Evolutionary conservation across 768 basidiomycete genomes (phyloP).

Genomic region (Aureoboletus auriporus): DNA sequence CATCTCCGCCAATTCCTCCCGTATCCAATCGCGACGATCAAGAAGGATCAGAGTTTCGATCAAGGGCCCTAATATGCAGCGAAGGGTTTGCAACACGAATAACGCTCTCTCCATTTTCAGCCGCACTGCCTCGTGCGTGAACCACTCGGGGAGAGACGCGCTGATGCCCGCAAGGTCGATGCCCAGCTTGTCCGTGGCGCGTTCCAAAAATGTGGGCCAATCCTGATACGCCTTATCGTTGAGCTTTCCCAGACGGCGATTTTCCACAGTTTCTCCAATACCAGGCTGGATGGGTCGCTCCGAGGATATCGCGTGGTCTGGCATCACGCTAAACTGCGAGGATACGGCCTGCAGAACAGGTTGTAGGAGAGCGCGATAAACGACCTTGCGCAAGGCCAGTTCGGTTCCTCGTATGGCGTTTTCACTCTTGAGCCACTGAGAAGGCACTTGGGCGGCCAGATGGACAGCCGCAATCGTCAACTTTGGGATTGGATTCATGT

Average conservation of each 20-base stretch:
- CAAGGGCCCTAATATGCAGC: constrained; percentile 65
- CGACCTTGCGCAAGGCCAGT: constrained; percentile 63
- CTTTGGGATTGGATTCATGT: constrained; percentile 13
- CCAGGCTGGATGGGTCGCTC: constrained; percentile 17
- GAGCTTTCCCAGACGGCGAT: constrained; percentile 50
- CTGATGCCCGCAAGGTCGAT: constrained; percentile 14
- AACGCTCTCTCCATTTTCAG: constrained; percentile 39
- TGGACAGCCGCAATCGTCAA: constrained; percentile 47
- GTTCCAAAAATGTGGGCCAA: constrained; percentile 47
- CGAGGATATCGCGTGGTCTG: background rate
- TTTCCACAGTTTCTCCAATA: constrained; percentile 37
- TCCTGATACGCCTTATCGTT: constrained; percentile 45
- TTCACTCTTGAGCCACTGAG: constrained; percentile 49
- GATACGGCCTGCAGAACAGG: constrained; percentile 18
- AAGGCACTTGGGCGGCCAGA: constrained; percentile 68
- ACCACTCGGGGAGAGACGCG: constrained; percentile 18
- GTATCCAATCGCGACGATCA: constrained; percentile 60
- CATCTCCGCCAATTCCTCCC: constrained; percentile 33
- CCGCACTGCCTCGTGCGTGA: constrained; percentile 18
- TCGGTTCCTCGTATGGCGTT: constrained; percentile 32
- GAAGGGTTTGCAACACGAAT: constrained; percentile 58
- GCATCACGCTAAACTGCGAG: background rate
- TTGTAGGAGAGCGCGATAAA: constrained; percentile 65
- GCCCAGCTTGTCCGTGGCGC: constrained; percentile 25
- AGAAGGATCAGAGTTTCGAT: constrained; percentile 63